phyloP scores from a whole-genome alignment of 2,329 filamentous ascomycete species.

The Sordariomycetes sp. region DNA sequence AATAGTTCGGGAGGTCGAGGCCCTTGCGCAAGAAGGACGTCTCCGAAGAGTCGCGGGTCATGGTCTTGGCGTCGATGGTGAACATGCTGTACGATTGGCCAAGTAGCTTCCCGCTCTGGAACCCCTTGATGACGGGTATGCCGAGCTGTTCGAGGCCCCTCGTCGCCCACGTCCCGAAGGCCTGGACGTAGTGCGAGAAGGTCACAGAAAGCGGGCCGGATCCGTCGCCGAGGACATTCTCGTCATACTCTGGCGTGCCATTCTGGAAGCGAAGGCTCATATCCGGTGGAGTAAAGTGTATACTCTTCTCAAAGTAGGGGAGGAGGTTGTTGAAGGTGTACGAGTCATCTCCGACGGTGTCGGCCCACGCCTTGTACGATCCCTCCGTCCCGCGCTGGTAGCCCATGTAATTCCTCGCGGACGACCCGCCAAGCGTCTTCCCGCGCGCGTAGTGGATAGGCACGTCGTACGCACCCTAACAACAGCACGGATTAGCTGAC shows the following conservation, averaged over 20 bases:
- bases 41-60: conserved; percentile 16
- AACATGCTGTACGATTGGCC: neutral
- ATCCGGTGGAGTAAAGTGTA: conserved; percentile 18
- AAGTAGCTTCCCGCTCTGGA: neutral
- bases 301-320: conserved; percentile 19
- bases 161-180: too few species aligned
- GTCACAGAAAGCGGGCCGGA: conserved; percentile 13
- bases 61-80: neutral
- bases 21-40: conserved; percentile 21
- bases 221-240: conserved; percentile 12
- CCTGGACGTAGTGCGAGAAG: too few species aligned
- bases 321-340: conserved; percentile 18
- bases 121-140: too few species aligned
- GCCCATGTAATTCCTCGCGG: conserved; percentile 17
- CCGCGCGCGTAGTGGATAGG: conserved; percentile 24
- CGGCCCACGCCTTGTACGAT: conserved; percentile 18
- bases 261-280: conserved; percentile 9
- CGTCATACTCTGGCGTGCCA: conserved; percentile 15
- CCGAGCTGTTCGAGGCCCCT: too few species aligned
- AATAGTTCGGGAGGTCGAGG: conserved; percentile 18
- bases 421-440: conserved; percentile 20
- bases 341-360: conserved; percentile 16
- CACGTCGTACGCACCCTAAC: conserved; percentile 11
- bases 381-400: conserved; percentile 14
- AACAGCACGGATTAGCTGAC: neutral